Evolutionary conservation across 2,329 filamentous ascomycete genomes (phyloP).

Genomic region (Penicillium paneum): DNA sequence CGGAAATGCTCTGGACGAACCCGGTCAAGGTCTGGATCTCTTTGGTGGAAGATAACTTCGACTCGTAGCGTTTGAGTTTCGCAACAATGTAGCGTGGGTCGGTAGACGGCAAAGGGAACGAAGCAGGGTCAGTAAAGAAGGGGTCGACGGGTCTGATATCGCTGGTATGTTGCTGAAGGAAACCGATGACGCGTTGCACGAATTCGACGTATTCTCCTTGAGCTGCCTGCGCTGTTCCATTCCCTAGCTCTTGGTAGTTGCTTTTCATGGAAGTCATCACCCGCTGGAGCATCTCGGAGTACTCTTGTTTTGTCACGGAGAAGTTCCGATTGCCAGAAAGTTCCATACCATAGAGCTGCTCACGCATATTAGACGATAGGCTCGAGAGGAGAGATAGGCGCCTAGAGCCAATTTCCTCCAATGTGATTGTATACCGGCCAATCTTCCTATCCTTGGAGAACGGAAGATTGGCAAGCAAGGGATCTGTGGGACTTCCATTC

Average conservation of each 20-base stretch:
- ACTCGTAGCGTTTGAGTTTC: slow-evolving; percentile 57
- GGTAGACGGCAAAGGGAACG: slow-evolving; percentile 58
- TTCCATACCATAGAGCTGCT: slow-evolving; percentile 43
- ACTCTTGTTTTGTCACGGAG: slow-evolving; percentile 42
- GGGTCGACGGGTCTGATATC: slow-evolving; percentile 54
- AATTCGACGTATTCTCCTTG: slow-evolving; percentile 59
- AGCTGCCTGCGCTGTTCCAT: slow-evolving; percentile 24
- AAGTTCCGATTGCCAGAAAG: slow-evolving; percentile 33
- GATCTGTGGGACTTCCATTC: slow-evolving; percentile 45
- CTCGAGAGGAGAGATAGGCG: slow-evolving; percentile 56
- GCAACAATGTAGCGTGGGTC: slow-evolving; percentile 64
- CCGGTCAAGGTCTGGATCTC: slow-evolving; percentile 54
- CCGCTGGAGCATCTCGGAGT: slow-evolving; percentile 51
- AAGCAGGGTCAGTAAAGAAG: slow-evolving; percentile 60
- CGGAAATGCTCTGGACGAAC: slow-evolving; percentile 60
- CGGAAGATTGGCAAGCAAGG: slow-evolving; percentile 56
- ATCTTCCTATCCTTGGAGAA: slow-evolving; percentile 46
- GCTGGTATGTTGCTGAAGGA: slow-evolving; percentile 59
- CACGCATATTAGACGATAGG: slow-evolving; percentile 59
- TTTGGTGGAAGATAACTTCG: slow-evolving; percentile 50
- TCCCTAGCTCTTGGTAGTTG: slow-evolving; percentile 56
- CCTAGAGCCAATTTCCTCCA: slow-evolving; percentile 53
- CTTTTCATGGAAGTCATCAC: slow-evolving; percentile 61
- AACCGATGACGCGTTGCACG: slow-evolving; percentile 58
- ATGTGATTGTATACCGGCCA: slow-evolving; percentile 47